Evolutionary conservation across 2,329 filamentous ascomycete species (phyloP), one percentile per base, ranked within the genome.

Genomic region (Fusarium tricinctum): DNA sequence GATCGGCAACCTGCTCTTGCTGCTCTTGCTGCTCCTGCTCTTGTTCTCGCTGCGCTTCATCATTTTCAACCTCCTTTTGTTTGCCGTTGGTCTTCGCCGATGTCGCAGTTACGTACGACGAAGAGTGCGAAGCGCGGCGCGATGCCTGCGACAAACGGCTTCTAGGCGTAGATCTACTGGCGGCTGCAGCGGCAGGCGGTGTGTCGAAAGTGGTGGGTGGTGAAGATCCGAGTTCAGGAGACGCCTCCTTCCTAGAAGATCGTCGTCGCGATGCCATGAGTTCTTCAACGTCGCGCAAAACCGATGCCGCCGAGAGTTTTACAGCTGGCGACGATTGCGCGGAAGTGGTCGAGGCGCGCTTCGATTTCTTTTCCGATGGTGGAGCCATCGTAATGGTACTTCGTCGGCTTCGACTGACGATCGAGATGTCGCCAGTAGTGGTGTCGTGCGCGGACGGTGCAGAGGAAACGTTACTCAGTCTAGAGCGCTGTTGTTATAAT

Each of bases 391-490:
- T n/a, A 20, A 52, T 44, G 15, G 54, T 60, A n/a, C 35, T n/a
- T 62, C 46, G 33, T 38, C 56, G 46, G 19, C 39, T 46, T 38
- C 46, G 42, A 40, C 52, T 60, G 13, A 62, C 33, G 19, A 55
- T 32, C 9, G 42, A 54, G 14, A 49, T 52, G 3, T 68, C 57
- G 40, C 30, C 57, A 12, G 51, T 53, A 17, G 49, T 46, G 19
- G 45, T 46, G 19, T 70, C 55, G 55, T 63, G 46, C 7, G 57
- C 43, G 3, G 47, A 43, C 19, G 52, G 40, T 46, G 48, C 58
- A 39, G 53, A 49, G 17, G 66, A 67, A 42, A 54, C 57, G 43
- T 69, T 62, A 45, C 66, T 69, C 14, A 56, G 52, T 23, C 67
- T 58, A 15, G 50, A 53, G 10, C 67, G 63, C 67, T 69, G 26